Base-by-base conservation (phyloP, 306 rosid species). In the Coriaria nepalensis region DNA sequence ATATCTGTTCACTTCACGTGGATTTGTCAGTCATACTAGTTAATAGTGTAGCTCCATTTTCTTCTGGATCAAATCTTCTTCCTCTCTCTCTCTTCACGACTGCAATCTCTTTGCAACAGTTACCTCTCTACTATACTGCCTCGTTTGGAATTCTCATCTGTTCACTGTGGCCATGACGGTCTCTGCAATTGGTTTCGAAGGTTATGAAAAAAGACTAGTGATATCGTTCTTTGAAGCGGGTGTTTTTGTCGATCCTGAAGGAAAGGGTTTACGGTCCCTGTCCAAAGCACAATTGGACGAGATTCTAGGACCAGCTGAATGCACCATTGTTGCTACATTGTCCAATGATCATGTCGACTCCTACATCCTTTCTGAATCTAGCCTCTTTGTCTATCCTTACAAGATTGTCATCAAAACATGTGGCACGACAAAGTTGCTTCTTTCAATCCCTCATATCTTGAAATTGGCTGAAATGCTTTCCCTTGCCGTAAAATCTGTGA, bases 101-200 rank as follows among this genome's bases (percentile, higher is more conserved):
- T 46, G 42, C 52, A 14, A 13, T 62, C 67, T 56, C 52, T 33
- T 48, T 56, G 32, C 64, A 46, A 53, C 62, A 35, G 32, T 47
- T n/a, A 8, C 40, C 57, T 50, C 48, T 11, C 39, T 51, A 20
- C 46, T 2, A 20, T 20, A 20, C 29, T 20, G 29, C 29, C 29
- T 3, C 29, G 3, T 20, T 20, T 20, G 29, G 29, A 20, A 20
- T 20, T 20, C 1, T 20, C 29, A 20, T 20, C 29, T 20, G 3
- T 20, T 32, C 52, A 45, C 32, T 11, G 49, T 63, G 52, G 64
- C 73, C 11, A 49, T 73, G 81, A 53, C 56, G 5, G 76, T 64
- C 45, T 76, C 88, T 45, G 78, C 83, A 7, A 76, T 80, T 34
- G 88, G 88, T 58, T 80, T 80, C 10, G 88, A 80, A 71, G 88